Percentiles rank a stretch among this genome's conserved stretches.
Conservation (phyloP, 2,329 filamentous ascomycete species). For the Verticillium albo-atrum region DNA sequence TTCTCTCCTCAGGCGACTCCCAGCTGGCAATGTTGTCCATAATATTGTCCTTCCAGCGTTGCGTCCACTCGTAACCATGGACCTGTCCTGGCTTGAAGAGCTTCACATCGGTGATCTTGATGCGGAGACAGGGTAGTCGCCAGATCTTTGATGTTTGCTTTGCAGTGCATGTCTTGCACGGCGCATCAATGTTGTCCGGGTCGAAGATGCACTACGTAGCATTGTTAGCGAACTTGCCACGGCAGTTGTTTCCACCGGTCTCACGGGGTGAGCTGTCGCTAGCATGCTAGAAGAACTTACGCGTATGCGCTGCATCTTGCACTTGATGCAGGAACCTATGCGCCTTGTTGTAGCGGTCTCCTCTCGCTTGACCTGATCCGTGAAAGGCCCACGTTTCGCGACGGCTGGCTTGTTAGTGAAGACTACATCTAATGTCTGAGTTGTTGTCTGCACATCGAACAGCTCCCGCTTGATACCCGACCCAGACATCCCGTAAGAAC, state of each 20-base stretch:
- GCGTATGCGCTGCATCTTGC: conserved; percentile 58
- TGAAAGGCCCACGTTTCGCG: conserved; percentile 49
- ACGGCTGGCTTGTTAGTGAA: conserved; percentile 29
- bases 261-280: not conserved
- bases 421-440: conserved; percentile 23
- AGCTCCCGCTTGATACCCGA: conserved; percentile 11
- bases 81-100: conserved; percentile 57
- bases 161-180: conserved; percentile 45
- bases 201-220: conserved; percentile 46
- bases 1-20: conserved; percentile 46
- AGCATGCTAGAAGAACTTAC: conserved; percentile 33
- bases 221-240: not conserved
- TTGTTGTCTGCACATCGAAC: not conserved
- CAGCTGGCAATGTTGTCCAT: conserved; percentile 52
- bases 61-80: conserved; percentile 55
- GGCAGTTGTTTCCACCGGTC: not conserved
- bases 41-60: conserved; percentile 51
- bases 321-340: conserved; percentile 56
- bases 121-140: conserved; percentile 54
- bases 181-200: conserved; percentile 37
- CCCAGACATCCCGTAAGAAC: conserved; percentile 11
- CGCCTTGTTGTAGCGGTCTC: conserved; percentile 53
- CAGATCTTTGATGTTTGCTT: conserved; percentile 47
- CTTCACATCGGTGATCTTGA: conserved; percentile 54
- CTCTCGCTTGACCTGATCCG: conserved; percentile 43